Evolutionary conservation across 2,329 filamentous ascomycete genomes (phyloP), one percentile per base, ranked within the genome.

Genomic region (Diplodia sapinea): DNA sequence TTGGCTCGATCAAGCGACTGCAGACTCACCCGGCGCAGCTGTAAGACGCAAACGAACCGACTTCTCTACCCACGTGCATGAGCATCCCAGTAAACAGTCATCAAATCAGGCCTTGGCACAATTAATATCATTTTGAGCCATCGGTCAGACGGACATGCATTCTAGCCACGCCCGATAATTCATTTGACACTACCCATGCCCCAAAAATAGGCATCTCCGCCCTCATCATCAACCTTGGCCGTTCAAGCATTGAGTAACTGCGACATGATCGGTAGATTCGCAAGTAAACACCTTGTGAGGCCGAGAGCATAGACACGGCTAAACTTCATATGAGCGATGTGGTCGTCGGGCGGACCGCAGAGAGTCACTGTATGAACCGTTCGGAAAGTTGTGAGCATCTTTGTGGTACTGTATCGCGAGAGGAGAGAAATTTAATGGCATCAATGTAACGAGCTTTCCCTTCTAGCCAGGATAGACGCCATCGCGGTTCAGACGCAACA

Each of bases 141-240:
- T n/a, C 20, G 17, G 8, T 38, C 8, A 20, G 43, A 20, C 43
- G 17, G n/a, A 11, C n/a, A 9, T 47, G 9, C 43, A 20, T 47
- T 7, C 3, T 3, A 11, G 8, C 47, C 12, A 63, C 47, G 29
- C 12, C 43, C 59, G 26, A 1, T 4, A 51, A 9, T 15, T 33
- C 23, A 36, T 29, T 12, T 13, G 29, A 4, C 9, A 4, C 7
- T 55, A 40, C 6, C 15, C 7, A 36, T 3, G 36, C 15, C 7
- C 59, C 38, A 63, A 51, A 31, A 51, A 51, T 52, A 63, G 43
- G 17, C n/a, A 3, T 36, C 26, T 26, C 40, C 59, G 47, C 31
- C 47, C 59, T 63, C 12, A 2, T 51, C 47, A 51, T 51, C 47
- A 23, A 4, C n/a, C 43, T 13, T n/a, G 17, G 12, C 15, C 40